Evolutionary conservation across 768 basidiomycete genomes (phyloP).

Genomic region (Clitopilus passeckerianus): DNA sequence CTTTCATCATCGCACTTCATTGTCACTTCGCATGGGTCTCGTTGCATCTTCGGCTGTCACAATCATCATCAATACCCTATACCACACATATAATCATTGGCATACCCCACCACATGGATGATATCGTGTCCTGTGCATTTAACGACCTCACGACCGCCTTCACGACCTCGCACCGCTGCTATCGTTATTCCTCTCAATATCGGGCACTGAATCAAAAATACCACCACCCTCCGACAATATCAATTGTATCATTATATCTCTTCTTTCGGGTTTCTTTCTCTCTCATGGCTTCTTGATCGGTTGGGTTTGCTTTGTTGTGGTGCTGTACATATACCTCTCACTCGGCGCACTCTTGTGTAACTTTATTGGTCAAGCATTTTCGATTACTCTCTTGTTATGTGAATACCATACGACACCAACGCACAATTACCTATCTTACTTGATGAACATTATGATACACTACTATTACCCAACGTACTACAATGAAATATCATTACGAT

Average conservation of each 20-base stretch:
- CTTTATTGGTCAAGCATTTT: not conserved
- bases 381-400: not conserved
- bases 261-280: not conserved
- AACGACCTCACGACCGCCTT: not conserved
- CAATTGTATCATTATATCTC: conserved; percentile 3
- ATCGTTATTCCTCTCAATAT: not conserved
- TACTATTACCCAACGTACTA: not conserved
- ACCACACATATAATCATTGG: not conserved
- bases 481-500: not conserved
- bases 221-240: conserved; percentile 1
- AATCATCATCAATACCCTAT: not conserved
- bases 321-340: not conserved
- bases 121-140: not conserved
- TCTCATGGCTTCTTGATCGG: not conserved
- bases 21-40: conserved; percentile 5
- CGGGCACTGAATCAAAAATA: not conserved
- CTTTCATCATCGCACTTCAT: conserved; percentile 3
- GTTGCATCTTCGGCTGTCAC: conserved; percentile 8
- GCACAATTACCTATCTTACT: not conserved
- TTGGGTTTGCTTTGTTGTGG: not conserved
- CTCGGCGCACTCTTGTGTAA: not conserved
- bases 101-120: not conserved
- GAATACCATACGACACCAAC: not conserved
- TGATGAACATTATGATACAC: not conserved
- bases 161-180: not conserved